A percentile compares a stretch with the other conserved stretches of the same genome.
phyloP scores from a whole-genome alignment of 2,329 filamentous ascomycete genomes.

The Diaporthe sp. region DNA sequence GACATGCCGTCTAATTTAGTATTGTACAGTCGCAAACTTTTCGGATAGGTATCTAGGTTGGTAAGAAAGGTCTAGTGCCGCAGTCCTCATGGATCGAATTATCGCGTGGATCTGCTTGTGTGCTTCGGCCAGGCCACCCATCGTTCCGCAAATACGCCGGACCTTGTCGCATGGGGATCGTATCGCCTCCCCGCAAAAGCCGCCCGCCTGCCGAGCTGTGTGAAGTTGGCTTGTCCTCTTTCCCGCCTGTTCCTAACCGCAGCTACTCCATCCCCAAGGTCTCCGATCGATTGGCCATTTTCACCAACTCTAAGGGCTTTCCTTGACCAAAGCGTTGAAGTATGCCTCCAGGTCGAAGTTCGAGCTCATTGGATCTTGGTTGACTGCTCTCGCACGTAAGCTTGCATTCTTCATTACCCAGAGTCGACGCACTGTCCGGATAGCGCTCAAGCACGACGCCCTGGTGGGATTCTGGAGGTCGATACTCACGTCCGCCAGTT shows the following conservation, averaged over 20 bases:
- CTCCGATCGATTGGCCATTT: slow-evolving; percentile 45
- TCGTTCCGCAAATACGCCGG: slow-evolving; percentile 24
- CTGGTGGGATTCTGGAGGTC: neutral
- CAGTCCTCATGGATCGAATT: slow-evolving; percentile 53
- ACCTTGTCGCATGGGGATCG: slow-evolving; percentile 32
- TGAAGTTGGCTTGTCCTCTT: slow-evolving; percentile 43
- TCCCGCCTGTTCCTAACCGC: slow-evolving; percentile 39
- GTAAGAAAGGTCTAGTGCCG: slow-evolving; percentile 64
- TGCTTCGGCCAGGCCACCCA: slow-evolving; percentile 36
- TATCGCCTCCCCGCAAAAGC: slow-evolving; percentile 31
- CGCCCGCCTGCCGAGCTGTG: slow-evolving; percentile 31
- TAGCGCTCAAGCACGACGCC: neutral
- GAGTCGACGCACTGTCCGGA: slow-evolving; percentile 46
- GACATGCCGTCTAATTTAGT: slow-evolving; percentile 61
- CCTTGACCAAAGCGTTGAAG: slow-evolving; percentile 73
- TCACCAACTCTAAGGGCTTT: slow-evolving; percentile 61
- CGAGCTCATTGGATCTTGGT: slow-evolving; percentile 79
- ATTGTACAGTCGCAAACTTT: slow-evolving; percentile 69
- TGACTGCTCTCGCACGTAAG: slow-evolving; percentile 51
- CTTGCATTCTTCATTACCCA: neutral
- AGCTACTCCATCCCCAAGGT: slow-evolving; percentile 6
- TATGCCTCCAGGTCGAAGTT: slow-evolving; percentile 95
- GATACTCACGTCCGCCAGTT: slow-evolving; percentile 51
- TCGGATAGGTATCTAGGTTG: slow-evolving; percentile 51
- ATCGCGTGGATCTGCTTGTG: slow-evolving; percentile 38